These are phyloP conservation scores for Phytophthora tubulina DNA, from an alignment of 352 stramenopile species.

Conservation along the genomic window DNA sequence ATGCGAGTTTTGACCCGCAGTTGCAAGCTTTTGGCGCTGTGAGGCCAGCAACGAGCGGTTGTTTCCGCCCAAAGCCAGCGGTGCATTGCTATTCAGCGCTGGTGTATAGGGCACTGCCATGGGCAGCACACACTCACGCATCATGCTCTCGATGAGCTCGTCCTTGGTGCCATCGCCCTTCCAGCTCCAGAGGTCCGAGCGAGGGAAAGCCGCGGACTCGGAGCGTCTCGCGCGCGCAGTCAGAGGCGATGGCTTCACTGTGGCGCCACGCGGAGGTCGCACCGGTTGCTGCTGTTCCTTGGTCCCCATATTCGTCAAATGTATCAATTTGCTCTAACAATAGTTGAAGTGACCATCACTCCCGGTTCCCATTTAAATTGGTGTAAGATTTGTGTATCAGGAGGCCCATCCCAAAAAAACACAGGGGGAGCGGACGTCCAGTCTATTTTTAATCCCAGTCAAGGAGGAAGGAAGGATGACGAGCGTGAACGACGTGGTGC, in stretches of 20 bases:
- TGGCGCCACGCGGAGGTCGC: background rate
- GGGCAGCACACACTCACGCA: slow-evolving; percentile 56
- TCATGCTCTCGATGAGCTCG: slow-evolving; percentile 65
- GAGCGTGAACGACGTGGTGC: slow-evolving; percentile 70
- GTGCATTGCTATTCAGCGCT: slow-evolving; percentile 12
- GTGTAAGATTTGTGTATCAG: slow-evolving; percentile 26
- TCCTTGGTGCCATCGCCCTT: slow-evolving; percentile 39
- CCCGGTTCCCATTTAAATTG: background rate
- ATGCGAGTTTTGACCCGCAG: slow-evolving; percentile 13
- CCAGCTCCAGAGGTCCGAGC: slow-evolving; percentile 71
- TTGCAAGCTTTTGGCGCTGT: slow-evolving; percentile 23
- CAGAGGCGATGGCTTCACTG: slow-evolving; percentile 22
- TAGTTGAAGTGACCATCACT: slow-evolving; percentile 35
- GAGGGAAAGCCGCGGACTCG: slow-evolving; percentile 50
- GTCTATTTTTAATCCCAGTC: slow-evolving; percentile 33
- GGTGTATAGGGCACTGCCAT: slow-evolving; percentile 23
- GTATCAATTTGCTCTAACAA: slow-evolving; percentile 2
- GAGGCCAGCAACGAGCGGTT: slow-evolving; percentile 22
- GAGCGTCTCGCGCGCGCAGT: slow-evolving; percentile 30
- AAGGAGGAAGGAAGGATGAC: slow-evolving; percentile 47
- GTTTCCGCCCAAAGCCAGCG: slow-evolving; percentile 9
- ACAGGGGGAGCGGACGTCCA: slow-evolving; percentile 27
- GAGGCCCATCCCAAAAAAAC: slow-evolving; percentile 17
- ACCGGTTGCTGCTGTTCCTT: slow-evolving; percentile 24
- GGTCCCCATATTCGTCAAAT: slow-evolving; percentile 16